Evolutionary conservation across 208 protist genomes (phyloP).

Genomic region (Crithidia bombi): DNA sequence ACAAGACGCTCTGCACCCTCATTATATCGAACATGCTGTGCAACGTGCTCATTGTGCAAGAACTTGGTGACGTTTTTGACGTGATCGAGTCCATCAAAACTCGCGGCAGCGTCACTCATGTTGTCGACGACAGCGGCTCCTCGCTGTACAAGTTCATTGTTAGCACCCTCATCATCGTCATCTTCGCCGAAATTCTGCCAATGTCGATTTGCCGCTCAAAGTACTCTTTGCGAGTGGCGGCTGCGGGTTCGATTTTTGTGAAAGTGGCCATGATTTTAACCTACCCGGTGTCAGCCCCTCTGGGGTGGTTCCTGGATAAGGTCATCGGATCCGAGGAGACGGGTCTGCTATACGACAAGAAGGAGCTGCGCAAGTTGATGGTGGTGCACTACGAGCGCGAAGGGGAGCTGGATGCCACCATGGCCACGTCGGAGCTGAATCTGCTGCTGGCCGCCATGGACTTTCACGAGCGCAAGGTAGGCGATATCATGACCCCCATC

Average conservation of each 20-base stretch:
- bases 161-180: slow-evolving; percentile 79
- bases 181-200: slow-evolving; percentile 87
- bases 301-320: slow-evolving; percentile 81
- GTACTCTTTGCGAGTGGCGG: slow-evolving; percentile 80
- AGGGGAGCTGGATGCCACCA: slow-evolving; percentile 36
- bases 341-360: slow-evolving; percentile 87
- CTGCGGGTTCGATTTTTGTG: slow-evolving; percentile 77
- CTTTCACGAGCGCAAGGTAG: slow-evolving; percentile 83
- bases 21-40: slow-evolving; percentile 90
- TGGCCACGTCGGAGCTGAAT: slow-evolving; percentile 80
- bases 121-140: slow-evolving; percentile 34
- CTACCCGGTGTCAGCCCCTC: slow-evolving; percentile 75
- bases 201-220: slow-evolving; percentile 92
- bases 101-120: slow-evolving; percentile 19
- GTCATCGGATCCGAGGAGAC: slow-evolving; percentile 70
- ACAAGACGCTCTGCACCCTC: slow-evolving; percentile 87
- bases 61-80: slow-evolving; percentile 63
- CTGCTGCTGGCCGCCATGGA: slow-evolving; percentile 89
- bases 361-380: slow-evolving; percentile 89
- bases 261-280: slow-evolving; percentile 78
- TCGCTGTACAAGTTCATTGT: slow-evolving; percentile 66
- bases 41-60: slow-evolving; percentile 88
- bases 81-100: slow-evolving; percentile 48
- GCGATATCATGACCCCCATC: slow-evolving; percentile 89
- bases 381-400: slow-evolving; percentile 82